Percentiles rank a stretch among this genome's conserved stretches.
phyloP scores from a whole-genome alignment of 164 flowering plant species.

The Aristolochia contorta region DNA sequence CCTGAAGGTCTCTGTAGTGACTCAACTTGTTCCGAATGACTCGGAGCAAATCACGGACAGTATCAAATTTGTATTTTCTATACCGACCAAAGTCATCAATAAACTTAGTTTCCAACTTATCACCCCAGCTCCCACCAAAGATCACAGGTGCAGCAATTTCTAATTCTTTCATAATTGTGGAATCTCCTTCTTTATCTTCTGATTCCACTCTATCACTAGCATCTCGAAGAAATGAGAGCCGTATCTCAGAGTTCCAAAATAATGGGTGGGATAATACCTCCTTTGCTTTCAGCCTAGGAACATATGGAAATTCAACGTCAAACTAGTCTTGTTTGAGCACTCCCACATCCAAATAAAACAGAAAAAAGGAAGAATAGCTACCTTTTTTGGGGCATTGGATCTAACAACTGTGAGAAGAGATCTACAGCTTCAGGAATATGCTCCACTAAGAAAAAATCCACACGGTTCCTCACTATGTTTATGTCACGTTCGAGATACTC shows the following conservation, averaged over 20 bases:
- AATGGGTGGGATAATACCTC: conserved; percentile 63
- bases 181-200: conserved; percentile 45
- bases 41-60: conserved; percentile 55
- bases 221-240: conserved; percentile 71
- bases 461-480: conserved; percentile 43
- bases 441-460: conserved; percentile 59
- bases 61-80: conserved; percentile 62
- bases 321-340: no score
- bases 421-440: conserved; percentile 68
- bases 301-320: not conserved
- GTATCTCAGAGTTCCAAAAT: conserved; percentile 57
- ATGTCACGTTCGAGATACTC: conserved; percentile 55
- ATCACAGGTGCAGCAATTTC: conserved; percentile 41
- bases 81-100: conserved; percentile 50
- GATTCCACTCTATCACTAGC: conserved; percentile 64
- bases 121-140: conserved; percentile 67
- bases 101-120: conserved; percentile 51
- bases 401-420: conserved; percentile 43
- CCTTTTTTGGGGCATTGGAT: conserved; percentile 58
- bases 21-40: conserved; percentile 67
- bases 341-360: not conserved
- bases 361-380: conserved; percentile 5
- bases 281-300: conserved; percentile 44
- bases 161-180: conserved; percentile 43
- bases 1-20: conserved; percentile 64